Evolutionary conservation across 345 rosid species (phyloP), one percentile per base, ranked within the genome.

Genomic region (Populus pruinosa): DNA sequence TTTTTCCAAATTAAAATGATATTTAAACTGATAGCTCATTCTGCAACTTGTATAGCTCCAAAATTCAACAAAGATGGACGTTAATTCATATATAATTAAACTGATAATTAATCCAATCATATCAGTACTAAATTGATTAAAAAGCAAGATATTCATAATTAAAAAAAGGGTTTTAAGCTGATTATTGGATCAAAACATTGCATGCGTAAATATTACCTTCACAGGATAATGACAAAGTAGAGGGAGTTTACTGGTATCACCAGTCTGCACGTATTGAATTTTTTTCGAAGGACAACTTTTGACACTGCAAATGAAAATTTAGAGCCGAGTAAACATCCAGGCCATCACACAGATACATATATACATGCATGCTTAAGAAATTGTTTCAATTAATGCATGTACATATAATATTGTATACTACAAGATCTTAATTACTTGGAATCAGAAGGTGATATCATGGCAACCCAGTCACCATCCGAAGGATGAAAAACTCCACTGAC

Each of bases 171-270:
- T 41, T 41, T 41, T 0, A 13, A 8, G 41, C 20, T 16, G 16
- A 13, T 7, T 50, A 16, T 38, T 13, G 43, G 21, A 72, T 53
- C 21, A 53, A 12, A 29, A 38, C 63, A 31, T 33, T 27, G 20
- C 13, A 20, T 23, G 20, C 18, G 14, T 23, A 3, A 55, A 33
- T 33, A 4, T 38, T 84, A 89, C 94, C 94, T 89, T 89, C 14
- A 91, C 94, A 39, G 94, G 94, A 83, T 91, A 91, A 70, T 89
- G 92, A 82, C 94, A 89, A 38, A 89, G 94, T 1, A 91, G 90
- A 36, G 94, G 94, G 55, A 91, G 89, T 21, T 50, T 2, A 66
- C 87, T 85, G 0, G 77, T 53, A 76, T 89, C 94, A 44, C 94
- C 94, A 0, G 94, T 89, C 71, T 91, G 87, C n/a, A 80, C 16